Percentiles rank a stretch among this genome's conserved stretches.
Conservation (phyloP, 805 yeast genomes). For the Candida yuanshanica region DNA sequence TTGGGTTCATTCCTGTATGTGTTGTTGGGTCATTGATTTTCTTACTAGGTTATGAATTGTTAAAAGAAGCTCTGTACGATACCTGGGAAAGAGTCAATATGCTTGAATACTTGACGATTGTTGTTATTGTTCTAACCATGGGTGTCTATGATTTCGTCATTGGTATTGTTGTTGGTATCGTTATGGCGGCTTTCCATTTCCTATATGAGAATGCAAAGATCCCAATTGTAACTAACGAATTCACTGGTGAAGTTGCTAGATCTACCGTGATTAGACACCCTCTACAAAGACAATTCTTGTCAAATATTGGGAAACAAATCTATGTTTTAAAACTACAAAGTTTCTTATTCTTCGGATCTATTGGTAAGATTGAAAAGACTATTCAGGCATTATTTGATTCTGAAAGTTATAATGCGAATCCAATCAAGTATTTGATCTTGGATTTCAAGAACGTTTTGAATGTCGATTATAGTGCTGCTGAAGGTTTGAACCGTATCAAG, state of each 20-base stretch:
- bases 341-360: constrained; percentile 89
- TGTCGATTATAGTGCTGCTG: constrained; percentile 93
- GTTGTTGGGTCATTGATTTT: constrained; percentile 93
- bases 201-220: constrained; percentile 86
- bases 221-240: constrained; percentile 75
- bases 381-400: constrained; percentile 61
- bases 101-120: constrained; percentile 80
- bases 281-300: constrained; percentile 77
- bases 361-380: constrained; percentile 80
- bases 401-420: constrained; percentile 36
- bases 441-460: constrained; percentile 79
- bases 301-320: constrained; percentile 85
- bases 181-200: constrained; percentile 90
- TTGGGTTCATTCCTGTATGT: constrained; percentile 91
- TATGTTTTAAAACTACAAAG: constrained; percentile 85
- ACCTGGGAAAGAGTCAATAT: constrained; percentile 69
- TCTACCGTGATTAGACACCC: constrained; percentile 92
- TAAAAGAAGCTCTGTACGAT: constrained; percentile 82
- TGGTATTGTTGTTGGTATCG: constrained; percentile 86
- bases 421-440: constrained; percentile 73
- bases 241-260: constrained; percentile 82
- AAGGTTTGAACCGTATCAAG: constrained; percentile 84
- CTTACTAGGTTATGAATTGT: constrained; percentile 81
- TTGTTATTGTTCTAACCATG: constrained; percentile 88
- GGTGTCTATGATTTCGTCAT: constrained; percentile 92